Percentiles rank a stretch among this genome's conserved stretches.
Conservation (phyloP, 1,284 basidiomycete genomes). For the Pterulicium gracile region DNA sequence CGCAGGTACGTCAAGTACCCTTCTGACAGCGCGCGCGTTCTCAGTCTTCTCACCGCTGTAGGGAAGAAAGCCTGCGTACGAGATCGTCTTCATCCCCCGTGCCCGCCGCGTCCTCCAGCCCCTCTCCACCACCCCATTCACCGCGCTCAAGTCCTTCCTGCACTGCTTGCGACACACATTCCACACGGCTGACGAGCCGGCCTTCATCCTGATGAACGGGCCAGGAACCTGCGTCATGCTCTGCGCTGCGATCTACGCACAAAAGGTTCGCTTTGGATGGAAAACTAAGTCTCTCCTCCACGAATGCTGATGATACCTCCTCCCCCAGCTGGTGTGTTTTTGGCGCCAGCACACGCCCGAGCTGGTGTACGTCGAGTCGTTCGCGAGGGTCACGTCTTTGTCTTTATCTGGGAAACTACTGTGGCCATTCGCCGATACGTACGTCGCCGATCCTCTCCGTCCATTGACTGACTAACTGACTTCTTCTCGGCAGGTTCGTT, state of each 20-base stretch:
- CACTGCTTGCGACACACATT: not conserved
- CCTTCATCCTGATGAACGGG: constrained; percentile 80
- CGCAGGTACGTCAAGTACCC: constrained; percentile 5
- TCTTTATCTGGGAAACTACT: constrained; percentile 84
- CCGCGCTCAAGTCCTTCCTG: constrained; percentile 29
- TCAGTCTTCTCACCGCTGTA: too few relatives aligned
- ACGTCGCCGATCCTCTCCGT: constrained; percentile 16
- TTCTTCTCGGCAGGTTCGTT: constrained; percentile 47
- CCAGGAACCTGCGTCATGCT: constrained; percentile 90
- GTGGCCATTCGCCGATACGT: constrained; percentile 74
- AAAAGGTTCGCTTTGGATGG: constrained; percentile 75
- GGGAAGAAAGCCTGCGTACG: too few relatives aligned
- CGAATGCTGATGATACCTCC: too few relatives aligned
- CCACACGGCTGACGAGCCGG: constrained; percentile 46
- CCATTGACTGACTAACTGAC: constrained; percentile 5
- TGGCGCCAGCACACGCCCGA: constrained; percentile 63
- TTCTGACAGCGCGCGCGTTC: too few relatives aligned
- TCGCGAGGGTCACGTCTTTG: constrained; percentile 77
- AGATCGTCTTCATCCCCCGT: constrained; percentile 65
- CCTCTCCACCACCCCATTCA: constrained; percentile 54
- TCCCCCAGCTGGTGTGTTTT: too few relatives aligned
- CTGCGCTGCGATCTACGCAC: constrained; percentile 61
- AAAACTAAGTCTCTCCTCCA: too few relatives aligned
- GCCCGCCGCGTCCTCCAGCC: constrained; percentile 81
- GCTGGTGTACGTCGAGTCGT: constrained; percentile 89